Evolutionary conservation across 495 filamentous ascomycete genomes (phyloP), one percentile per base, ranked within the genome.

Genomic region (Hypoxylon subgilvum): DNA sequence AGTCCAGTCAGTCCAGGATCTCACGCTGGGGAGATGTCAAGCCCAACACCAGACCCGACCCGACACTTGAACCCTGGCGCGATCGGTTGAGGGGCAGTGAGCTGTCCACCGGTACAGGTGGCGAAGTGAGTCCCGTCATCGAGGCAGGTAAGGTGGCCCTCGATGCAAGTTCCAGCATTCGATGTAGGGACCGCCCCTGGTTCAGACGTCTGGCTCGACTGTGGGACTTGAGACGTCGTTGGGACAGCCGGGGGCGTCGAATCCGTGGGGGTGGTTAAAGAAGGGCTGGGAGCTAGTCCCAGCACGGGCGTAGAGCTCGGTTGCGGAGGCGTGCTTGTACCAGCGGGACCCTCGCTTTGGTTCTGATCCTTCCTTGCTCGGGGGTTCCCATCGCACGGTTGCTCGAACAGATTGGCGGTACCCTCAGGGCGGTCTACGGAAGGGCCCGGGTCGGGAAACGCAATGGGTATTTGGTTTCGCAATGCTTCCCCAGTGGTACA

Each of bases 401-500:
- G 62, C 31, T 52, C 56, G 25, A 66, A 69, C 8, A 69, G 14
- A 9, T 66, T 57, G 3, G 12, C 41, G 10, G 43, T 43, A 6
- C 63, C 66, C 30, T 69, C 55, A n/a, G 62, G 66, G n/a, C 40
- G 49, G 4, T 69, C 57, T 3, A 69, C 39, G 0, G 66, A 69
- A 25, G 32, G 12, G 17, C 62, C 62, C 4, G 66, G 63, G 3
- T 69, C 34, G 4, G 66, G 63, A 45, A 57, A 69, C 0, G 66
- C 58, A 13, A 69, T 63, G 3, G 62, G 14, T 40, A 76, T 44
- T 13, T 55, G 71, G 38, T 79, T 71, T 12, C 8, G 82, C 69
- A 35, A 76, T 76, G 46, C 72, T 49, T 40, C 85, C 76, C 21
- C 46, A 5, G 52, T 63, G 8, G 60, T 63, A 21, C 60, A 63